Base-by-base conservation (phyloP, 2,329 filamentous ascomycete genomes). In the Arthrobotrys sinensis region DNA sequence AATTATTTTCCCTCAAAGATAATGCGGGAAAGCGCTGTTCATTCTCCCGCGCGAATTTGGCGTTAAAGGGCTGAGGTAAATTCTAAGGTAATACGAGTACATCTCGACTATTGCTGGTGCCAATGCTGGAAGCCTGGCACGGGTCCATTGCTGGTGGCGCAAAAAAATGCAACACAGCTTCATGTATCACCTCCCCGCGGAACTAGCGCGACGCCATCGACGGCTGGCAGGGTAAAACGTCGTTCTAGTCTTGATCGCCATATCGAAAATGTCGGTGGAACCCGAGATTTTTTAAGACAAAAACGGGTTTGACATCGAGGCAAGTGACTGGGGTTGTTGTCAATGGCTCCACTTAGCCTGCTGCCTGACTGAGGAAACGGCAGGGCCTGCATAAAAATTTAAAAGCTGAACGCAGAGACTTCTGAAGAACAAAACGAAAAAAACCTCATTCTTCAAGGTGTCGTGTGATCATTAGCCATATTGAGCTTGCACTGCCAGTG, bases 401-500 rank as follows among this genome's bases (percentile, higher is more conserved):
- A 34, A 57, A 14, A 60, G 55, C 55, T 60, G 36, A 10, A 2
- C 2, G 3, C 19, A 60, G 28, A 60, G 24, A 36, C 7, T 38
- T 36, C 34, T 24, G 53, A 40, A 32, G 28, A 32, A 2, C 24
- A 5, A 14, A 32, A 12, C 5, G 14, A 60, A 24, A 11, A 14
- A 14, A 16, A 32, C n/a, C 60, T 34, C 60, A 64, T 34, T 46
- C n/a, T n/a, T 64, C 40, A 64, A 64, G 24, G 24, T 45, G 40
- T 64, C 60, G 60, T 64, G 60, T 64, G 60, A 64, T 38, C 43
- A 14, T n/a, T 50, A 34, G 24, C 60, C 16, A 12, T 32, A 48
- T 64, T 50, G 19, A 38, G 24, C 10, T 8, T 32, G 24, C 45
- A 64, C 14, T 24, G 24, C 43, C 21, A 19, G 24, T 12, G 43